Conservation (phyloP, 768 basidiomycete genomes). For the Trametes coccinea region DNA sequence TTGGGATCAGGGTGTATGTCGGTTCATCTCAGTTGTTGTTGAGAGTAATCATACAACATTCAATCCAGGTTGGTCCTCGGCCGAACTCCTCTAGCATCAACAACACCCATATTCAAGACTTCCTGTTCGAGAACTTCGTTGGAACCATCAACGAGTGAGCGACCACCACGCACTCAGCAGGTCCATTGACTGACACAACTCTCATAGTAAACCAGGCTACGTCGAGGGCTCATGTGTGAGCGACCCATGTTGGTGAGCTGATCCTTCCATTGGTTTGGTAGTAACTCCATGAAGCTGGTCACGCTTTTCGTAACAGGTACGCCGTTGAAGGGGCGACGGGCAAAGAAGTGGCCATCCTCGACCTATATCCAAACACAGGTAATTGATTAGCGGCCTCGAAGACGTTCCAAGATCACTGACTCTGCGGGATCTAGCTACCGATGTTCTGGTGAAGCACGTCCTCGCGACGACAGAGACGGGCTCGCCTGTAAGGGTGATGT, state of each 20-base stretch:
- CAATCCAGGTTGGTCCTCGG: conserved; percentile 37
- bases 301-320: conserved; percentile 32
- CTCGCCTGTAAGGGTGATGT: conserved; percentile 51
- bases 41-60: not conserved
- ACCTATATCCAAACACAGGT: conserved; percentile 59
- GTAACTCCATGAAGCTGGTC: not conserved
- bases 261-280: not conserved
- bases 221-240: conserved; percentile 60
- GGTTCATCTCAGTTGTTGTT: not conserved
- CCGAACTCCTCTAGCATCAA: conserved; percentile 47
- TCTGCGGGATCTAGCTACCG: conserved; percentile 39
- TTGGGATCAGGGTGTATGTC: conserved; percentile 58
- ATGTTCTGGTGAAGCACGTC: conserved; percentile 51
- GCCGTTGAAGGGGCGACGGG: conserved; percentile 53
- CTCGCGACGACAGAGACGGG: conserved; percentile 47
- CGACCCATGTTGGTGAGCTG: conserved; percentile 57
- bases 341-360: conserved; percentile 59
- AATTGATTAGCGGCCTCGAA: not conserved
- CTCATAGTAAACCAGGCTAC: conserved; percentile 39
- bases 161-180: no score
- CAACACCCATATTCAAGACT: conserved; percentile 57
- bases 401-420: not conserved
- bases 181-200: no score
- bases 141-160: conserved; percentile 50
- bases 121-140: conserved; percentile 54